Conservation (phyloP, 768 basidiomycete species). For the Leccinum subgranulosum region DNA sequence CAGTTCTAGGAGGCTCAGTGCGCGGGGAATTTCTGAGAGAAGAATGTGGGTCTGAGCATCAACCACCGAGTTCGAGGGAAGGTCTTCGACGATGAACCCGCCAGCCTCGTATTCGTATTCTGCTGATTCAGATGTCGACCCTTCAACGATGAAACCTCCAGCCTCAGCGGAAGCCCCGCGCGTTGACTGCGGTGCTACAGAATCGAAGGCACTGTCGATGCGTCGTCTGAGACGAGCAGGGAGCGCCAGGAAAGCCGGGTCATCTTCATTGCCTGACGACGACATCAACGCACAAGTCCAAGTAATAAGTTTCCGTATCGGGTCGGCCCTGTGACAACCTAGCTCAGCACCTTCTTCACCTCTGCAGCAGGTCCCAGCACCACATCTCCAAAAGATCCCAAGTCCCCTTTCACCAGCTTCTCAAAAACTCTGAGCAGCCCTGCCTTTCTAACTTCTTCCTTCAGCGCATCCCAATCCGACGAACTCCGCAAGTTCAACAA, state of each 20-base stretch:
- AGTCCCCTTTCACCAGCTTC: constrained; percentile 43
- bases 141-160: constrained; percentile 37
- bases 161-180: constrained; percentile 3
- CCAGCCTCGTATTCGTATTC: constrained; percentile 25
- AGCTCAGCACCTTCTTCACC: constrained; percentile 39
- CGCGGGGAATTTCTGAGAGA: constrained; percentile 54
- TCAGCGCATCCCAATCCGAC: constrained; percentile 40
- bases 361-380: constrained; percentile 51
- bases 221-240: constrained; percentile 39
- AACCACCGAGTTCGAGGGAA: constrained; percentile 7
- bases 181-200: constrained; percentile 10
- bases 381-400: constrained; percentile 33
- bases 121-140: constrained; percentile 12
- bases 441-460: constrained; percentile 47
- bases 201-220: constrained; percentile 54
- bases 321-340: not conserved
- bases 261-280: constrained; percentile 11
- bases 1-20: constrained; percentile 61
- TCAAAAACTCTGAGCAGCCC: constrained; percentile 56
- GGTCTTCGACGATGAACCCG: constrained; percentile 30
- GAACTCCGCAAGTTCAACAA: constrained; percentile 43
- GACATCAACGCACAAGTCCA: constrained; percentile 10
- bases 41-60: constrained; percentile 38
- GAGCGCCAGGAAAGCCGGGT: constrained; percentile 39
- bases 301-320: not conserved